phyloP scores from a whole-genome alignment of 352 stramenopile genomes.

The Phytophthora cactorum region DNA sequence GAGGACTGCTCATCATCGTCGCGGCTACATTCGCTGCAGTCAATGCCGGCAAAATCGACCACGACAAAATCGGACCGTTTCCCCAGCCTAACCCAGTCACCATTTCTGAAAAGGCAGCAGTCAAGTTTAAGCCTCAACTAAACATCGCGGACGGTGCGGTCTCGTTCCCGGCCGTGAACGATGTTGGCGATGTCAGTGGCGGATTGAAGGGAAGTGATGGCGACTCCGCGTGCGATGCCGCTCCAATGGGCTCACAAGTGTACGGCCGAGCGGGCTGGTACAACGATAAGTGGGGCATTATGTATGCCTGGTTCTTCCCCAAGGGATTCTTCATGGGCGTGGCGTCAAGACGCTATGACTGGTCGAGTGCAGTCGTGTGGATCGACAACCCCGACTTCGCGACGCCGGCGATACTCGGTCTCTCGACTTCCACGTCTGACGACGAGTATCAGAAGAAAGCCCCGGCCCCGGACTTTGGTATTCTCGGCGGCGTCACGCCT shows the following conservation, averaged over 20 bases:
- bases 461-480: background rate
- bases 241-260: conserved; percentile 8
- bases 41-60: background rate
- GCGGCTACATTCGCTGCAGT: background rate
- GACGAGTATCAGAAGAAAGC: background rate
- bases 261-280: background rate
- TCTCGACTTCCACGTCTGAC: background rate
- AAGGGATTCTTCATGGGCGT: background rate
- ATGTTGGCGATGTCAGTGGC: background rate
- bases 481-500: background rate
- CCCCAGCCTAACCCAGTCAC: background rate
- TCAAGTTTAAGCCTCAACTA: background rate
- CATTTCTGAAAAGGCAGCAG: background rate
- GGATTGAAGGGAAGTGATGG: conserved; percentile 4
- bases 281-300: background rate
- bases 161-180: conserved; percentile 9
- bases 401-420: background rate
- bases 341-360: background rate
- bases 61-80: background rate
- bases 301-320: background rate
- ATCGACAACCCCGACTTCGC: background rate
- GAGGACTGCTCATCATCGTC: background rate
- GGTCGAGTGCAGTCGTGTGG: background rate
- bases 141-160: background rate
- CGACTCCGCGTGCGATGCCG: background rate